phyloP scores from a whole-genome alignment of 768 basidiomycete species.

The Termitomyces eurrhizus region DNA sequence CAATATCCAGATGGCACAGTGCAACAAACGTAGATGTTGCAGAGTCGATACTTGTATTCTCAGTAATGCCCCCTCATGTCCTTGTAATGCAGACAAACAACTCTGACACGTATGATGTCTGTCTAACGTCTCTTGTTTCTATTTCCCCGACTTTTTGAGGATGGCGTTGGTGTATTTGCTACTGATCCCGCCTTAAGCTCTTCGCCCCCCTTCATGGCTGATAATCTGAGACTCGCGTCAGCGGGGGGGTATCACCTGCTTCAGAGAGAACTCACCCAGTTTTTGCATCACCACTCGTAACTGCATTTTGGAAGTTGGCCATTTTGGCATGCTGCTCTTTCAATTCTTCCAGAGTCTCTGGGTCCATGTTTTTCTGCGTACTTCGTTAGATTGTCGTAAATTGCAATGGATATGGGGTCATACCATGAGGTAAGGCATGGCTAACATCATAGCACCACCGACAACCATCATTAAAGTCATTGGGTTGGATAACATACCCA shows the following conservation, averaged over 20 bases:
- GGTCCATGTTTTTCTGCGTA: conserved; percentile 71
- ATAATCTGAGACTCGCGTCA: conserved; percentile 31
- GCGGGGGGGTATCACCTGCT: neutral
- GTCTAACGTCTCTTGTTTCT: conserved; percentile 33
- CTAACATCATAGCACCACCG: conserved; percentile 63
- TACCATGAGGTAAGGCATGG: conserved; percentile 79
- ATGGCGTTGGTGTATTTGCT: neutral
- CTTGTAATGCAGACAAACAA: neutral
- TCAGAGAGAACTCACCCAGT: conserved; percentile 38
- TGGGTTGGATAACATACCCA: conserved; percentile 76
- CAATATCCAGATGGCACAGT: conserved; percentile 37
- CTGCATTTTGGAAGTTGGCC: conserved; percentile 48
- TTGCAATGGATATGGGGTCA: neutral
- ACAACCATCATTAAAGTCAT: conserved; percentile 80
- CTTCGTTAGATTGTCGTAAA: conserved; percentile 10
- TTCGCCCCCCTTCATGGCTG: conserved; percentile 32
- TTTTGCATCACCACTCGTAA: conserved; percentile 57
- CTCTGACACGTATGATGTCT: conserved; percentile 1
- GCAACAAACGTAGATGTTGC: neutral
- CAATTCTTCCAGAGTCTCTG: conserved; percentile 61
- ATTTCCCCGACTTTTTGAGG: conserved; percentile 23
- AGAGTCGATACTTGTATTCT: conserved; percentile 1
- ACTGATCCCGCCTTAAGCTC: conserved; percentile 8
- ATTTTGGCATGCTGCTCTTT: conserved; percentile 58
- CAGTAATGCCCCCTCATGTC: neutral